A percentile compares a stretch with the other conserved stretches of the same genome.
These are phyloP conservation scores for Aspergillus niger DNA, from an alignment of 2,329 filamentous ascomycete species.

Conservation along the genomic window DNA sequence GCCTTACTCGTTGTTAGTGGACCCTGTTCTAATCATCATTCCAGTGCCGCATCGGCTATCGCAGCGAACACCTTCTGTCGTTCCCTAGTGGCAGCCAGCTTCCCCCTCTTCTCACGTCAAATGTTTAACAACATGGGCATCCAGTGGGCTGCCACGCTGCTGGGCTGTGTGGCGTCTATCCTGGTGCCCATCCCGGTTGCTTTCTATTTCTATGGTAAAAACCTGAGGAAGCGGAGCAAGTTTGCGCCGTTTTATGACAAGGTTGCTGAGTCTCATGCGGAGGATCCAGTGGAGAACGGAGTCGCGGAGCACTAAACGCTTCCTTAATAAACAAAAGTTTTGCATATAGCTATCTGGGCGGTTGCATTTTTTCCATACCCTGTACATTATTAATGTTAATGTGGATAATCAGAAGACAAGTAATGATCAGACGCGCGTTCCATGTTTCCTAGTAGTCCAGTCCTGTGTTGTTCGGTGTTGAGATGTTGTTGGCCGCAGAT, in stretches of 20 bases:
- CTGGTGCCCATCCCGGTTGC: slow-evolving; percentile 41
- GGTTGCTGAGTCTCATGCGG: slow-evolving; percentile 7
- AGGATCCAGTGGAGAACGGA: slow-evolving; percentile 25
- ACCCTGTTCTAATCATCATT: not conserved
- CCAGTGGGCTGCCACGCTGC: slow-evolving; percentile 42
- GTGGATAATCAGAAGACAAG: not conserved
- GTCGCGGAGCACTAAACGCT: not conserved
- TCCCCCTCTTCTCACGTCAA: slow-evolving; percentile 58
- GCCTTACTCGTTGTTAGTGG: not conserved
- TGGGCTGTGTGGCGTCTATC: slow-evolving; percentile 38
- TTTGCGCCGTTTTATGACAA: slow-evolving; percentile 13
- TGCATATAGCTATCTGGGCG: not conserved
- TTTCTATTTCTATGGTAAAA: slow-evolving; percentile 34
- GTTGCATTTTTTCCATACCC: not conserved
- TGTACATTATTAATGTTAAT: not conserved
- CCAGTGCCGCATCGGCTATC: slow-evolving; percentile 53
- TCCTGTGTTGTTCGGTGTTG: not conserved
- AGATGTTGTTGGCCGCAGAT: not conserved
- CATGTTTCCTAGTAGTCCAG: too few species aligned
- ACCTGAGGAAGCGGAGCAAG: slow-evolving; percentile 21
- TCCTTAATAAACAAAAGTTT: not conserved
- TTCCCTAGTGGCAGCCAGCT: slow-evolving; percentile 52
- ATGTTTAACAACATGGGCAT: slow-evolving; percentile 51
- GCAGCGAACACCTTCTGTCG: slow-evolving; percentile 55
- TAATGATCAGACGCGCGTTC: too few species aligned